Base-by-base conservation (phyloP, 2,329 filamentous ascomycete genomes). In the Lojkania enalia region DNA sequence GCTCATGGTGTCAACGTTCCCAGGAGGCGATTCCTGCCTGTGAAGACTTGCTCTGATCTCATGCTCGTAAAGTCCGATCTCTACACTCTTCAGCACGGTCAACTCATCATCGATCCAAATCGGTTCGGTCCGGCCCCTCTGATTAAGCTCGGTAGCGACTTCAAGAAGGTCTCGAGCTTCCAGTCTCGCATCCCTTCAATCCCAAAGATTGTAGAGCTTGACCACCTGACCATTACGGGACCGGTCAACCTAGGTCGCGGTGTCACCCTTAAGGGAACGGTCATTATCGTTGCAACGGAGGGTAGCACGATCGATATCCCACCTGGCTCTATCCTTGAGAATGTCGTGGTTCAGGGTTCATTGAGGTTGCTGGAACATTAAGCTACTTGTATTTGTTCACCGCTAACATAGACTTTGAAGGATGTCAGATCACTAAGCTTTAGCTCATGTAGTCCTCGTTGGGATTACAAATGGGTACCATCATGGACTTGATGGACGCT, bases 21-120 rank as follows among this genome's bases (percentile, higher is more conserved):
- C 55, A 89, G 94, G 72, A 86, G 90, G 64, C 91, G 94, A 61
- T 99, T 99, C 88, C 83, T 99, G 79, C 94, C 94, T 51, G 94
- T 99, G 80, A 99, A 99, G 88, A 99, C 94, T 16, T 99, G 92
- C 83, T 99, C 94, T 42, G 94, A 99, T 71, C 82, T 99, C 57
- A 95, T 99, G 90, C 87, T 99, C 51, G 94, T 99, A 83, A 99
- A 99, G 84, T 97, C 94, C 19, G 94, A 99, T 69, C 83, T 99
- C 50, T 99, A 99, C 84, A 95, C 90, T 7, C 84, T 99, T 61
- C 94, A 96, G 84, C 94, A 99, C 77, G 94, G 94, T 59, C 92
- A 97, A 80, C 84, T 99, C 57, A 84, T 96, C 70, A 95, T 99
- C 77, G 95, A 95, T 81, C 85, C 90, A 58, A 91, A 86, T 79